A percentile compares a stretch with the other conserved stretches of the same genome.
Conservation (phyloP, 345 rosid species). For the Tarenaya hassleriana region DNA sequence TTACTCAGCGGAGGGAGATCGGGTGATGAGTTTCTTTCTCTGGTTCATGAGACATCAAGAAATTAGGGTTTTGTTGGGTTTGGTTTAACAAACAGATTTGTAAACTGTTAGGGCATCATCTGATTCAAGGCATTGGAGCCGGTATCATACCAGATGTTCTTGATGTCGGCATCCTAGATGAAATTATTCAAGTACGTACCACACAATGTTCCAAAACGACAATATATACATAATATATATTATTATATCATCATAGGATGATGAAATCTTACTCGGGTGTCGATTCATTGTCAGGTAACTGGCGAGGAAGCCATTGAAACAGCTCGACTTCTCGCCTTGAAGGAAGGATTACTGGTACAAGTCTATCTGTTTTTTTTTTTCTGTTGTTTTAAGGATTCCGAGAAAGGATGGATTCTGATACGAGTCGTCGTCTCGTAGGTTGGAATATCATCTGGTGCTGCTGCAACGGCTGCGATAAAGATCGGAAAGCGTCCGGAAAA, state of each 20-base stretch:
- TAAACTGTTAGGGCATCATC: slow-evolving; percentile 39
- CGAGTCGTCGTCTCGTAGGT: slow-evolving; percentile 32
- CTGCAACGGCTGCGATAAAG: slow-evolving; percentile 50
- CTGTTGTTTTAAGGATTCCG: not conserved
- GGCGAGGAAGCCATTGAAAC: slow-evolving; percentile 47
- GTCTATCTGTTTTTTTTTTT: not conserved
- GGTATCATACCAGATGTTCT: slow-evolving; percentile 75
- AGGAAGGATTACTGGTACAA: slow-evolving; percentile 50
- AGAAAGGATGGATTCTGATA: not conserved
- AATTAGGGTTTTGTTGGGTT: not conserved
- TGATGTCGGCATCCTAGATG: slow-evolving; percentile 56
- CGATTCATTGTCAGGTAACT: slow-evolving; percentile 25
- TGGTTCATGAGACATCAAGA: no score
- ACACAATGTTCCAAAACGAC: no score
- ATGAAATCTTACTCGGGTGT: no score
- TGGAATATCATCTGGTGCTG: slow-evolving; percentile 68
- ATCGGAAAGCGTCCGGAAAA: slow-evolving; percentile 58
- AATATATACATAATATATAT: no score
- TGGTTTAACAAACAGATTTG: not conserved
- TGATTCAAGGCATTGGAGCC: slow-evolving; percentile 71
- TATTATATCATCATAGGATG: no score
- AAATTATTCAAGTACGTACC: slow-evolving; percentile 72
- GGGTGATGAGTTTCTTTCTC: no score
- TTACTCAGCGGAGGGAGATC: slow-evolving; percentile 29
- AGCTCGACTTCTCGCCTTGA: slow-evolving; percentile 45